Evolutionary conservation across 768 basidiomycete species (phyloP), one percentile per base, ranked within the genome.

Genomic region (Pleurotus pulmonarius): DNA sequence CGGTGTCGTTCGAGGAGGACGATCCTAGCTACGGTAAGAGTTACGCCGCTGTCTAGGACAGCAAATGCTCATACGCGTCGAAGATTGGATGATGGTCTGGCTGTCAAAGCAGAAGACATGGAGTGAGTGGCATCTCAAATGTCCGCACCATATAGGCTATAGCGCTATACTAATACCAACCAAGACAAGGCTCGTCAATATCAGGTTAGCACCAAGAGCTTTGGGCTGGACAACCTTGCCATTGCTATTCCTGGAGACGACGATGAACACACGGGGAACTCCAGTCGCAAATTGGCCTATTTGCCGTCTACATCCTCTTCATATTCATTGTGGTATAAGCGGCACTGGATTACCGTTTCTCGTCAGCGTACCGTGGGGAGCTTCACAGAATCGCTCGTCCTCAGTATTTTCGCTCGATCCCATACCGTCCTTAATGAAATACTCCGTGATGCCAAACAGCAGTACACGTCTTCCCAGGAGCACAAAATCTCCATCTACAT

Each of bases 71-170:
- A 56, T 34, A 7, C 52, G 9, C 18, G n/a, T 6, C 20, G 29
- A 51, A 84, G 82, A 73, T 2, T 87, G 84, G 85, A 73, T 86
- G 49, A 71, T 84, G 67, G 68, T 73, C 43, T 86, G 83, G 83
- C 59, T 85, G 0, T 78, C 82, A n/a, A 73, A 73, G 46, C 78
- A 81, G 34, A 79, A 80, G 11, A 69, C 77, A 13, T 85, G 81
- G 81, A 70, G 82, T 79, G 55, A 57, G 81, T 63, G 25, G 5
- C 8, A 18, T 13, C 29, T 34, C 29, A 11, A 34, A 34, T 34
- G 29, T 34, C 29, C 1, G 29, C 9, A 34, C 29, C 9, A 11
- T 1, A 8, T 34, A n/a, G n/a, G n/a, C n/a, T n/a, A n/a, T n/a
- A 34, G 29, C 29, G 29, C 29, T 1, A 34, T 34, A 9, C 29